A percentile compares a stretch with the other conserved stretches of the same genome.
phyloP scores from a whole-genome alignment of 306 rosid species.

The Erythrophleum fordii region DNA sequence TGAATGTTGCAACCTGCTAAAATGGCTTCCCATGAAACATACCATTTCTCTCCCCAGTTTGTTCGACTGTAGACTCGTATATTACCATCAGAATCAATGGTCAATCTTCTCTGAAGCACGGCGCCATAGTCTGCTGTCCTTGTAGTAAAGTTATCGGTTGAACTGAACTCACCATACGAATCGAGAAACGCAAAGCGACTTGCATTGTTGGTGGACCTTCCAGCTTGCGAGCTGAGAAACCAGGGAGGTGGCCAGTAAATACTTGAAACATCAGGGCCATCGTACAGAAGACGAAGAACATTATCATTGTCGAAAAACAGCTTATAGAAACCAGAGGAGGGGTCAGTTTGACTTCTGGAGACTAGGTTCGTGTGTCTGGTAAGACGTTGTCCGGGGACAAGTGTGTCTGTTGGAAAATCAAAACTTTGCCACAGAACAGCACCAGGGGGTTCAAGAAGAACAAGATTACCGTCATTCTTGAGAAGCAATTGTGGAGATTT shows the following conservation, averaged over 20 bases:
- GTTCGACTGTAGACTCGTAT: constrained; percentile 33
- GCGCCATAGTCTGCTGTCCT: background rate
- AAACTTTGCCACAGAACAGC: background rate
- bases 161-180: constrained; percentile 9
- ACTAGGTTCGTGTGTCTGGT: constrained; percentile 44
- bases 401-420: background rate
- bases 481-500: background rate
- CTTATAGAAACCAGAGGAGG: constrained; percentile 40
- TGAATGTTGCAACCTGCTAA: background rate
- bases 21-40: constrained; percentile 40
- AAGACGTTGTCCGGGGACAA: background rate
- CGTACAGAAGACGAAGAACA: constrained; percentile 55
- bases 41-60: constrained; percentile 8
- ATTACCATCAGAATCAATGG: background rate
- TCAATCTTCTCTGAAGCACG: background rate
- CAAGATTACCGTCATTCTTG: background rate
- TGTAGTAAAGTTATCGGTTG: constrained; percentile 15
- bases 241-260: background rate
- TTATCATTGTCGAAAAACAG: constrained; percentile 46
- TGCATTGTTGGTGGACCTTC: background rate
- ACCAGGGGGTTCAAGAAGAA: background rate
- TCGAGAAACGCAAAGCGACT: background rate
- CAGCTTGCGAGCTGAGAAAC: background rate
- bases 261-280: constrained; percentile 40
- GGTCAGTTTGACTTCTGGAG: constrained; percentile 54